These are phyloP conservation scores for Xeromyces bisporus DNA, from an alignment of 495 filamentous ascomycete genomes.

Conservation along the genomic window DNA sequence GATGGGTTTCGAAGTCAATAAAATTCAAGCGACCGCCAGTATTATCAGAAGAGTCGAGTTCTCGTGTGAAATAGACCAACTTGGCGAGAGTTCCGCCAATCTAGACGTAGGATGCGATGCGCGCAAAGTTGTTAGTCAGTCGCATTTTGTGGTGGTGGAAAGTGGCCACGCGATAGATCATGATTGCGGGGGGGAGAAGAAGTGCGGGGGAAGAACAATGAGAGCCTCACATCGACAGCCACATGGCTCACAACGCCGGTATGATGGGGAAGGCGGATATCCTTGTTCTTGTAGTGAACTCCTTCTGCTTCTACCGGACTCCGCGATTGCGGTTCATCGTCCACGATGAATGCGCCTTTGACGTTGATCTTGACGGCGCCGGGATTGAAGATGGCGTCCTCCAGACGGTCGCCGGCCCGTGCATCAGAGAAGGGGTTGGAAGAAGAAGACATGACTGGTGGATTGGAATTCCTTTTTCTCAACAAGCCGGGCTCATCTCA, in stretches of 20 bases:
- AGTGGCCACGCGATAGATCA: not conserved
- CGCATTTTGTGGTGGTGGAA: too few relatives aligned
- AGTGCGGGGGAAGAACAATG: constrained; percentile 16
- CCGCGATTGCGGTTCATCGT: constrained; percentile 47
- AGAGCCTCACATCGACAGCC: constrained; percentile 67
- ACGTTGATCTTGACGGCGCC: constrained; percentile 88
- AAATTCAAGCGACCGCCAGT: constrained; percentile 92
- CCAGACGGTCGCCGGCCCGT: constrained; percentile 19
- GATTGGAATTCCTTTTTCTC: not conserved
- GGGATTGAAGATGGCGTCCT: constrained; percentile 65
- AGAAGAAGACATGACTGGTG: constrained; percentile 8
- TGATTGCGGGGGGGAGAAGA: constrained; percentile 19
- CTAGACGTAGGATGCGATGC: too few relatives aligned
- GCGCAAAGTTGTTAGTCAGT: too few relatives aligned
- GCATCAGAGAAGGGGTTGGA: not conserved
- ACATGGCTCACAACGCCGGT: constrained; percentile 88
- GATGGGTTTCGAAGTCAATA: constrained; percentile 85
- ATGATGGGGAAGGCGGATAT: constrained; percentile 92
- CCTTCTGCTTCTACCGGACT: constrained; percentile 36
- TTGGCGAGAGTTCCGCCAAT: constrained; percentile 93
- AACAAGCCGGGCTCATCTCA: not conserved
- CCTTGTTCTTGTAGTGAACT: constrained; percentile 62
- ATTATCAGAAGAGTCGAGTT: constrained; percentile 56
- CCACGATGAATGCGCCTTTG: constrained; percentile 86
- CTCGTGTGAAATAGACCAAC: constrained; percentile 90